phyloP scores from a whole-genome alignment of 148 eudicot species.

The Camellia granthamiana region DNA sequence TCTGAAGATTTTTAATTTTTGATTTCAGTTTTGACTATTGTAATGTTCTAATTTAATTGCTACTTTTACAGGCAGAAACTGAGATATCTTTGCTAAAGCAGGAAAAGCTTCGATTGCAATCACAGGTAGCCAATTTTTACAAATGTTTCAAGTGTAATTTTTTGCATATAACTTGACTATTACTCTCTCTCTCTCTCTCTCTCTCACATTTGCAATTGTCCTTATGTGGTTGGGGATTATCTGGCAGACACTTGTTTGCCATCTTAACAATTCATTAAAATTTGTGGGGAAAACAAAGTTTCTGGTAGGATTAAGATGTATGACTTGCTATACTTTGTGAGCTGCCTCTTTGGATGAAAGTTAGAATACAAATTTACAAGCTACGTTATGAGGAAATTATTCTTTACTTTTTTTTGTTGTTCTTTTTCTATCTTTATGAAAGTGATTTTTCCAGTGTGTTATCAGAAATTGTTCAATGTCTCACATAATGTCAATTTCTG shows the following conservation, averaged over 20 bases:
- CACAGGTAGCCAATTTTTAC: constrained; percentile 40
- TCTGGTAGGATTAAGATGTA: not conserved
- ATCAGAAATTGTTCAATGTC: not conserved
- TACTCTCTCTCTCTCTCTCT: not conserved
- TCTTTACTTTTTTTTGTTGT: not conserved
- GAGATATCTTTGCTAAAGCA: constrained; percentile 88
- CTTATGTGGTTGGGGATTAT: not conserved
- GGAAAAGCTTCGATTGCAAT: constrained; percentile 85
- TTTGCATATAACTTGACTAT: not conserved
- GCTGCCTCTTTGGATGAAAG: not conserved
- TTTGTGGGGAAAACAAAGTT: not conserved
- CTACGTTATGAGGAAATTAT: not conserved
- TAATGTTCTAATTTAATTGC: not conserved
- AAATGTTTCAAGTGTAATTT: not conserved
- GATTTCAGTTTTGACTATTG: not conserved
- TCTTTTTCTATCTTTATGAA: not conserved
- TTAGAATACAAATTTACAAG: not conserved
- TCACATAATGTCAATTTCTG: not conserved
- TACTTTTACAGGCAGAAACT: constrained; percentile 61
- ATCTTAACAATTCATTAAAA: not conserved
- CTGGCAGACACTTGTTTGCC: not conserved
- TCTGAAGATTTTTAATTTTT: not conserved
- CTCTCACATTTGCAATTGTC: too few species aligned
- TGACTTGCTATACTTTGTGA: not conserved
- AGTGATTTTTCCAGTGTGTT: not conserved